Percentiles rank a stretch among this genome's conserved stretches.
These are phyloP conservation scores for Plasmodium blacklocki DNA, from an alignment of 169 alveolate species.

Conservation along the genomic window DNA sequence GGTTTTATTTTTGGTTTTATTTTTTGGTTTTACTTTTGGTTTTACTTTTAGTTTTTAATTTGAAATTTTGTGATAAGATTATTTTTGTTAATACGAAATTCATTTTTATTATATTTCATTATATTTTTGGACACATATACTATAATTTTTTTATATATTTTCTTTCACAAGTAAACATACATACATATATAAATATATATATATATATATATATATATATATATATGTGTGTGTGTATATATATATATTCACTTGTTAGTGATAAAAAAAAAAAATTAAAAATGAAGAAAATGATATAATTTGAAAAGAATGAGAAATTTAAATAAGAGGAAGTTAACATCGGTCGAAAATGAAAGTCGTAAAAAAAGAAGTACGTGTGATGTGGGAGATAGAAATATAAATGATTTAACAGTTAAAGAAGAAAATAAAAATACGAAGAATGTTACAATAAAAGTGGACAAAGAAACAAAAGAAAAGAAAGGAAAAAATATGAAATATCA, in stretches of 20 bases:
- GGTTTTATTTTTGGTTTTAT: too few species aligned
- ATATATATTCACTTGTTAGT: not conserved
- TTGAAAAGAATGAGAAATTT: conserved; percentile 8
- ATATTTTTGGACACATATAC: too few species aligned
- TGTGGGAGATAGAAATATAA: not conserved
- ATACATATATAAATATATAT: not conserved
- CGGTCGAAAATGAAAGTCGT: not conserved
- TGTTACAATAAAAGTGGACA: too few species aligned
- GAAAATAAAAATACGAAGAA: not conserved
- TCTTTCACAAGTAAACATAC: not conserved
- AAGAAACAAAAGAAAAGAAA: too few species aligned
- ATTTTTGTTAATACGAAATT: too few species aligned
- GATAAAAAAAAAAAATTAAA: not conserved
- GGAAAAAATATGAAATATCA: too few species aligned
- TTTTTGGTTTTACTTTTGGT: too few species aligned
- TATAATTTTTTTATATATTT: too few species aligned
- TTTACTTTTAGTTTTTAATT: too few species aligned
- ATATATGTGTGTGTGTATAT: not conserved
- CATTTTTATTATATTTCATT: too few species aligned
- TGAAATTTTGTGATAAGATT: too few species aligned
- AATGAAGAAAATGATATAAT: not conserved
- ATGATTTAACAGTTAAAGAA: not conserved
- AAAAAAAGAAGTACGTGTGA: conserved; percentile 1
- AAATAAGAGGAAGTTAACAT: conserved; percentile 24
- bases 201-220: not conserved